Evolutionary conservation across 139 green algal species (phyloP), one percentile per base, ranked within the genome.

Genomic region (Monoraphidium neglectum): DNA sequence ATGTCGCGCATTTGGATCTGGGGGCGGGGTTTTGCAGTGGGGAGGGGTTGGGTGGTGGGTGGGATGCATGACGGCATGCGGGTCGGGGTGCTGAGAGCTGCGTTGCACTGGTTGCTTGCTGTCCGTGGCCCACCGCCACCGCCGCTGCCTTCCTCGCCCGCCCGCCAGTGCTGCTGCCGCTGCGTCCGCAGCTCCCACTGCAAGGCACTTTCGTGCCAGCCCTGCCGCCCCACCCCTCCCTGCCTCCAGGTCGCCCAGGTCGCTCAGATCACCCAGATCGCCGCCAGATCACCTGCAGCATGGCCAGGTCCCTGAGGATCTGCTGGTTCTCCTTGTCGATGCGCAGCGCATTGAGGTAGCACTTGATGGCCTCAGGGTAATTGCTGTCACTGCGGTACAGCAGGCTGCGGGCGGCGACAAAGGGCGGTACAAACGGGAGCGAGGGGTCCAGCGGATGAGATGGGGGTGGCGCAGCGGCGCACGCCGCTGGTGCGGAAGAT

Each of bases 321-420:
- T 97, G 93, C 38, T 90, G 64, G 83, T 99, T 99, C 32, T 98
- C 90, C 57, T 91, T 92, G 72, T 99, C 96, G 30, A 97, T 78
- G 10, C 92, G 88, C 73, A 99, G 83, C 2, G 97, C 95, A 69
- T 98, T 98, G 68, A 93, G 90, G 88, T 99, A 99, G 89, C 97
- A 99, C 84, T 99, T 99, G 82, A 98, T 96, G n/a, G 97, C 97
- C 78, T 99, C 94, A 16, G 88, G 84, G 76, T 99, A 99, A 70
- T 99, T 89, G 43, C 86, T 87, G 82, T 99, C 95, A 1, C 89
- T 88, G 6, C 94, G 92, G 84, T 99, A 94, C 43, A 99, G 78
- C 43, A 99, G 84, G 24, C 93, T 97, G 87, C 57, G 37, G 23
- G 21, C 2, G 33, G 23, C 0, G 12, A 8, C 8, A 12, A 12